phyloP scores from a whole-genome alignment of 306 rosid species.

The Fagus sylvatica region DNA sequence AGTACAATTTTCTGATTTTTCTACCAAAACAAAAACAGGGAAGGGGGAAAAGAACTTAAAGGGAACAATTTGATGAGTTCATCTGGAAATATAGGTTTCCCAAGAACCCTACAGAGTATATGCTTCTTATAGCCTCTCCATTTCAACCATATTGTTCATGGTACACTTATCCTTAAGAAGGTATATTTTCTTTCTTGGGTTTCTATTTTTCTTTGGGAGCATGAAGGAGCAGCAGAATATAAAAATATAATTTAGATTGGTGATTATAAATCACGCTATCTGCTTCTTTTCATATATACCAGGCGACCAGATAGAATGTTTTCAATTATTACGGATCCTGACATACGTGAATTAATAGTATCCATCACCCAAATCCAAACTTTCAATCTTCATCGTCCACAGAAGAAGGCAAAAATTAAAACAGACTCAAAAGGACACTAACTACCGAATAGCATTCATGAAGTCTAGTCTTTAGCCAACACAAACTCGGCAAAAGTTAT shows the following conservation, averaged over 20 bases:
- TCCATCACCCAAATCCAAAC: not conserved
- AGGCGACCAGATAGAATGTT: not conserved
- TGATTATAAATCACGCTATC: not conserved
- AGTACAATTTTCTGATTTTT: not conserved
- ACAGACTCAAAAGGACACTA: not conserved
- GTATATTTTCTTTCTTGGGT: not conserved
- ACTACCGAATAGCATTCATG: not conserved
- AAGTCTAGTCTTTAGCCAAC: conserved; percentile 1
- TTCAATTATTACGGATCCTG: not conserved
- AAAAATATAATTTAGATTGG: not conserved
- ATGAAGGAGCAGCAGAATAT: not conserved
- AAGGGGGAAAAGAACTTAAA: not conserved
- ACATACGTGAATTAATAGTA: not conserved
- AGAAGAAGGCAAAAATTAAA: not conserved
- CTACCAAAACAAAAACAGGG: not conserved
- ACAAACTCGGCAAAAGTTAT: not conserved
- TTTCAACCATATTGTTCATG: not conserved
- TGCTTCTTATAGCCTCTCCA: too few species aligned
- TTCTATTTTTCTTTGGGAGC: not conserved
- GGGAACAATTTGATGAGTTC: not conserved
- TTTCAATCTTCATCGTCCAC: not conserved
- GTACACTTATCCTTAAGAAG: not conserved
- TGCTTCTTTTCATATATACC: not conserved
- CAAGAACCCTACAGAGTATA: not conserved
- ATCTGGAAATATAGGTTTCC: not conserved